Conservation (phyloP, 345 rosid species). For the Fremontodendron californicum region DNA sequence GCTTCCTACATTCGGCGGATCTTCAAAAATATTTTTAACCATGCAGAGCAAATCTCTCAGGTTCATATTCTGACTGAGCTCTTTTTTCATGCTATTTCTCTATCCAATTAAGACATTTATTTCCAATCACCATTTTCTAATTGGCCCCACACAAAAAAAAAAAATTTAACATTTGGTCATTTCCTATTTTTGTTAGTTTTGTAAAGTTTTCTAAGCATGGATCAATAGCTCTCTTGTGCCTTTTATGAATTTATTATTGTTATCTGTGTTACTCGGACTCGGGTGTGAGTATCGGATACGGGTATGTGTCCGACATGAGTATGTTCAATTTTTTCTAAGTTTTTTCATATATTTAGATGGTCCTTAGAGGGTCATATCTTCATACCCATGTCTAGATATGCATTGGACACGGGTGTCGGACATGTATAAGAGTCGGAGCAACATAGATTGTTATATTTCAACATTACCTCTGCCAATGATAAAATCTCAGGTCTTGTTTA, state of each 20-base stretch:
- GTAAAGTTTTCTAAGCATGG: background rate
- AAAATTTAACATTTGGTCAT: background rate
- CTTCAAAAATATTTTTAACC: slow-evolving; percentile 85
- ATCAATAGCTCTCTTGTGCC: background rate
- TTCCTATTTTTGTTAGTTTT: background rate
- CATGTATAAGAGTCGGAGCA: too few species aligned
- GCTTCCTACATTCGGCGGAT: slow-evolving; percentile 75
- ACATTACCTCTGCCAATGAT: background rate
- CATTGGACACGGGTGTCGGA: too few species aligned
- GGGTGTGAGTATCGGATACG: too few species aligned
- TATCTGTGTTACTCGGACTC: too few species aligned
- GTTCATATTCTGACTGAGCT: slow-evolving; percentile 27
- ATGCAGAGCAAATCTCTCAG: slow-evolving; percentile 96
- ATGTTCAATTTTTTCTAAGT: too few species aligned
- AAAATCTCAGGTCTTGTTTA: background rate
- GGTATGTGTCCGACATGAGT: too few species aligned
- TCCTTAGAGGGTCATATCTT: too few species aligned
- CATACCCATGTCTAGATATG: too few species aligned
- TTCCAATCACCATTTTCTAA: background rate
- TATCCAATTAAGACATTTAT: background rate
- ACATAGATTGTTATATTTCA: background rate
- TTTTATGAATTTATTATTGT: background rate
- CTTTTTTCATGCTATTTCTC: background rate
- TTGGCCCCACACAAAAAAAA: background rate
- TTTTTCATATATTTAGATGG: too few species aligned